Evolutionary conservation across 2,329 filamentous ascomycete genomes (phyloP).

Genomic region (Monosporascus sp.): DNA sequence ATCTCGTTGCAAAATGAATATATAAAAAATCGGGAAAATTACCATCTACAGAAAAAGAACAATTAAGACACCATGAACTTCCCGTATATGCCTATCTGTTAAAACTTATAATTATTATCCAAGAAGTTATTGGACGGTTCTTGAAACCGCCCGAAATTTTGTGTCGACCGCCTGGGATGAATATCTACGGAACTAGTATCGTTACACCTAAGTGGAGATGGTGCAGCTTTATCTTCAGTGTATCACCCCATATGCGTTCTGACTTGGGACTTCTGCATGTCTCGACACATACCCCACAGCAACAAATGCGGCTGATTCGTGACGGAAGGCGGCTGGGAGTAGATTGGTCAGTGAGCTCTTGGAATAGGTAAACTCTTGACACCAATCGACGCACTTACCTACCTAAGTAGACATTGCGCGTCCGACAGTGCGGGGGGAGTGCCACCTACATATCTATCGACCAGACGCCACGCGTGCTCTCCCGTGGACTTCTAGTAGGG

Average conservation of each 20-base stretch:
- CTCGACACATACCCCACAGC: background rate
- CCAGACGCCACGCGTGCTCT: too few species aligned
- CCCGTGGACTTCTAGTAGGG: too few species aligned
- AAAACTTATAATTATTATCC: too few species aligned
- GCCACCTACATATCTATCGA: too few species aligned
- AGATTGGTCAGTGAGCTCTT: background rate
- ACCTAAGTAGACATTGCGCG: background rate
- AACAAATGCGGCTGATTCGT: background rate
- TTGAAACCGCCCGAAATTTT: too few species aligned
- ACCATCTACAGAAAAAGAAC: too few species aligned
- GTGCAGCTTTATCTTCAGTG: background rate
- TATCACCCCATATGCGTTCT: background rate
- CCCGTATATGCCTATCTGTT: too few species aligned
- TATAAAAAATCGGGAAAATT: too few species aligned
- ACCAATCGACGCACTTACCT: too few species aligned
- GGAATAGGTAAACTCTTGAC: background rate
- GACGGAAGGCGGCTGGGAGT: background rate
- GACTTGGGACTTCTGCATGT: background rate
- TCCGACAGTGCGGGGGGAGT: background rate
- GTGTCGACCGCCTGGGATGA: background rate
- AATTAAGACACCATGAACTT: too few species aligned
- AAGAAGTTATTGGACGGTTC: too few species aligned
- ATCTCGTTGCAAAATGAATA: too few species aligned
- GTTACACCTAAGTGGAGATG: background rate
- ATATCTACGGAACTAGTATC: background rate